These are phyloP conservation scores for Pleurotus tuoliensis DNA, from an alignment of 768 basidiomycete genomes.

Conservation along the genomic window DNA sequence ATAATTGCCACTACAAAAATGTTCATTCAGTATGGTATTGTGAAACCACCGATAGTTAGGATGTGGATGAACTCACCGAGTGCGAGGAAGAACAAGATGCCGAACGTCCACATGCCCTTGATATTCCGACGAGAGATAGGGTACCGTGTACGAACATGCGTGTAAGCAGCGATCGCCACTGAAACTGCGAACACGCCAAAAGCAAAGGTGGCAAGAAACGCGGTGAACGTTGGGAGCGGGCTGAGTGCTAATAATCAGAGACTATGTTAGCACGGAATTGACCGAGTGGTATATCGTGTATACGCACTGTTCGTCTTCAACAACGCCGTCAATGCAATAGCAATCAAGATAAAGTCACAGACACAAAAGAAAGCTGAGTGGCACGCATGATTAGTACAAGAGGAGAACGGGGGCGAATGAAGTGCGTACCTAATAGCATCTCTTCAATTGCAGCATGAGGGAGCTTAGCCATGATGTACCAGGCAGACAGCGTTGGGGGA, in stretches of 20 bases:
- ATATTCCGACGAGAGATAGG: constrained; percentile 2
- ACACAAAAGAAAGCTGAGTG: constrained; percentile 2
- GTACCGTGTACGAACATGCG: neutral
- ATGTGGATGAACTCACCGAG: neutral
- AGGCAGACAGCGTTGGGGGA: neutral
- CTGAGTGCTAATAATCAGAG: neutral
- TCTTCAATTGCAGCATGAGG: constrained; percentile 4
- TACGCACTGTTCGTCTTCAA: constrained; percentile 2
- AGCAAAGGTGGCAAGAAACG: constrained; percentile 6
- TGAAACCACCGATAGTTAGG: too few relatives aligned
- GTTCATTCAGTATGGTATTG: neutral
- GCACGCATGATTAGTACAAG: neutral
- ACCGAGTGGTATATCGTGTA: neutral
- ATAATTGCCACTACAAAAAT: neutral
- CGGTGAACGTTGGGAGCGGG: neutral
- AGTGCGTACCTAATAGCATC: neutral
- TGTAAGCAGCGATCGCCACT: neutral
- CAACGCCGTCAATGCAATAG: neutral
- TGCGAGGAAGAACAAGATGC: neutral
- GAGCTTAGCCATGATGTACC: constrained; percentile 2
- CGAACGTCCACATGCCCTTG: neutral
- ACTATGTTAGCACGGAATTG: neutral
- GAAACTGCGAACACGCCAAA: constrained; percentile 5
- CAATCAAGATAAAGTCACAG: constrained; percentile 1
- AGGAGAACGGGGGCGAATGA: neutral